These are phyloP conservation scores for Chlorella sp. DNA, from an alignment of 139 green algal genomes.

Conservation along the genomic window DNA sequence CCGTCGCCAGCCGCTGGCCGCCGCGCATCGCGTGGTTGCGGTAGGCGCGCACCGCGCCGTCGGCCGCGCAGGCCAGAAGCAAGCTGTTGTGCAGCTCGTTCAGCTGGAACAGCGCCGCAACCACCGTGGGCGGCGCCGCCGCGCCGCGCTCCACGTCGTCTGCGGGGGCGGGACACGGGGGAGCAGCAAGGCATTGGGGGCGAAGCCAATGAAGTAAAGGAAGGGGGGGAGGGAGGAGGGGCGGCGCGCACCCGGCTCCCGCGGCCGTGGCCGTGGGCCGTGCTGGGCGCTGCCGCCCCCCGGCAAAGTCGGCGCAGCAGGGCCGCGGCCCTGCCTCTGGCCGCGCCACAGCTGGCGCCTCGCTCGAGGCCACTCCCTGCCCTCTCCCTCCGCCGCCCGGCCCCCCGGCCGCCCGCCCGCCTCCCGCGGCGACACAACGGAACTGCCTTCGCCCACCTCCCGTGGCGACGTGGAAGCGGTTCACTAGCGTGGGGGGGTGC, in stretches of 20 bases:
- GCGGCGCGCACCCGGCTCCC: no score
- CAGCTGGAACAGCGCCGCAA: conserved; percentile 55
- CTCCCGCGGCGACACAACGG: no score
- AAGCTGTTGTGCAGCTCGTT: conserved; percentile 76
- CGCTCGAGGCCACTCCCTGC: no score
- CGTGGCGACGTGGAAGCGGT: conserved; percentile 42
- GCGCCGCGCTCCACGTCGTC: no score
- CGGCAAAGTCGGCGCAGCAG: no score
- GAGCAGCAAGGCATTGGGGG: neutral
- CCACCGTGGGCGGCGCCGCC: neutral
- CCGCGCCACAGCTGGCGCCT: no score
- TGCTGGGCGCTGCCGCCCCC: no score
- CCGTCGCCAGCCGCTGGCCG: conserved; percentile 66
- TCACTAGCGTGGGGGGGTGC: conserved; percentile 18
- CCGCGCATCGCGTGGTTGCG: conserved; percentile 56
- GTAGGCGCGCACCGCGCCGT: conserved; percentile 80
- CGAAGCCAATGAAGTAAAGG: neutral
- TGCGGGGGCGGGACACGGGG: neutral
- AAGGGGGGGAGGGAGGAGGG: neutral
- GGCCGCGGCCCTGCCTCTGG: no score
- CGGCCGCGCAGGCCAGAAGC: conserved; percentile 63
- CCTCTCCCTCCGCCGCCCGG: no score
- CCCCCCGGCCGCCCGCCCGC: no score
- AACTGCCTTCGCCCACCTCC: no score
- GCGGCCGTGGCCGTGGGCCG: no score